Base-by-base conservation (phyloP, 345 rosid genomes). In the Euphorbia tirucalli region DNA sequence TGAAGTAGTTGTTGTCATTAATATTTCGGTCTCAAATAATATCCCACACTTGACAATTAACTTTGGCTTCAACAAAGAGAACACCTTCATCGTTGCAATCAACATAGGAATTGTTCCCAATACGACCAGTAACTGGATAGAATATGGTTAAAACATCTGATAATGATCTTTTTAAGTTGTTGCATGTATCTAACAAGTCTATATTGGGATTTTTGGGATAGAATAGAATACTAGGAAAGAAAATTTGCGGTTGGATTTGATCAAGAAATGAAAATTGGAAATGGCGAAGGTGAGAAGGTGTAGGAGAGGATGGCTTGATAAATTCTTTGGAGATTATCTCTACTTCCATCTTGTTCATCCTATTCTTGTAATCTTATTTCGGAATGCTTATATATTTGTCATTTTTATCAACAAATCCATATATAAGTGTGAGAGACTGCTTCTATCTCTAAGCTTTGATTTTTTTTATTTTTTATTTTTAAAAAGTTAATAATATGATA, bases 251-350 rank as follows among this genome's bases (percentile, higher is more conserved):
- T 1, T 30, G 28, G 4, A 74, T 68, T 68, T 81, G 84, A 61
- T 81, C 84, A 21, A 81, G 82, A 46, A 78, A 30, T 19, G 82
- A 74, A 2, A 64, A 71, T 64, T 65, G 67, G 80, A 30, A 0
- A 44, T 22, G 72, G 46, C 64, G 65, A 59, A 72, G 76, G 37
- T 67, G 76, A 62, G 67, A 14, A 0, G 80, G 80, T 19, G 80
- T 72, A 2, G 80, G 80, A 15, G 62, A 72, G 22, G 73, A 77
- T 15, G 80, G 80, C 59, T 61, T 77, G 30, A 77, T 35, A 32
- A 71, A 79, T 27, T 80, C 74, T 58, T 71, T 82, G 72, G 88
- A 80, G 69, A 78, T 18, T 6, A 74, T 63, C 56, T 82, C 58
- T 56, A 63, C 77, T 59, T 73, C 75, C 9, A n/a, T 13, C 55